These are phyloP conservation scores for Lactarius hengduanensis DNA, from an alignment of 768 basidiomycete genomes.

Conservation along the genomic window DNA sequence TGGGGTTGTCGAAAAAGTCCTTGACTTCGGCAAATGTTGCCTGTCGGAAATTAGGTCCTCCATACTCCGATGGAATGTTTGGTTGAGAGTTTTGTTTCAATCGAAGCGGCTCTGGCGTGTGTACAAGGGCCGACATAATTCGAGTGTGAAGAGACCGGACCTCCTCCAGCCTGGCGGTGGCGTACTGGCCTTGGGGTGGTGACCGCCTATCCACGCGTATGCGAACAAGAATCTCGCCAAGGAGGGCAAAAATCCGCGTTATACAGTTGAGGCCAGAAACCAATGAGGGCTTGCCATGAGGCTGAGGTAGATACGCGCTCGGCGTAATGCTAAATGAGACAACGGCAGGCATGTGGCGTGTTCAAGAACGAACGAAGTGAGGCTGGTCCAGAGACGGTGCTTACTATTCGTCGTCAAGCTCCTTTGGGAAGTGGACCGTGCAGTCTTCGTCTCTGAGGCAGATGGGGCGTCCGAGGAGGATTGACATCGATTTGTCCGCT, in stretches of 20 bases:
- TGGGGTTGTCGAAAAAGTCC: conserved; percentile 90
- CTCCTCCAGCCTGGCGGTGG: conserved; percentile 81
- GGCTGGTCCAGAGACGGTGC: conserved; percentile 37
- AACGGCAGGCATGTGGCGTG: conserved; percentile 8
- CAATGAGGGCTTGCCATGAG: conserved; percentile 81
- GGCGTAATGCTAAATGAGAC: conserved; percentile 65
- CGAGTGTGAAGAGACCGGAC: conserved; percentile 76
- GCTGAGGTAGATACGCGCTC: conserved; percentile 79
- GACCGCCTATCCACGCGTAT: conserved; percentile 86
- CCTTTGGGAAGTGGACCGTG: conserved; percentile 83
- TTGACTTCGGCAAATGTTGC: conserved; percentile 86
- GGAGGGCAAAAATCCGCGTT: conserved; percentile 79
- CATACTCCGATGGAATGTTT: conserved; percentile 56
- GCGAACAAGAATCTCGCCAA: conserved; percentile 84
- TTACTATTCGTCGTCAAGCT: conserved; percentile 87
- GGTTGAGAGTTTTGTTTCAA: conserved; percentile 57
- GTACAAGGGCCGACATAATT: conserved; percentile 69
- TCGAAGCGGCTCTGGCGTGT: conserved; percentile 73
- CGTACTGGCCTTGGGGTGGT: conserved; percentile 81
- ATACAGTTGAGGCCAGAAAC: conserved; percentile 87
- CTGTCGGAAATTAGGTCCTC: conserved; percentile 72
- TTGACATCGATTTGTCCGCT: conserved; percentile 91
- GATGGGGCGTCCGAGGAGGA: conserved; percentile 80
- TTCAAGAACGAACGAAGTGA: conserved; percentile 22
- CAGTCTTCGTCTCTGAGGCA: conserved; percentile 89